Evolutionary conservation across 75 land plant genomes (phyloP).

Genomic region (Pinus albicaulis): DNA sequence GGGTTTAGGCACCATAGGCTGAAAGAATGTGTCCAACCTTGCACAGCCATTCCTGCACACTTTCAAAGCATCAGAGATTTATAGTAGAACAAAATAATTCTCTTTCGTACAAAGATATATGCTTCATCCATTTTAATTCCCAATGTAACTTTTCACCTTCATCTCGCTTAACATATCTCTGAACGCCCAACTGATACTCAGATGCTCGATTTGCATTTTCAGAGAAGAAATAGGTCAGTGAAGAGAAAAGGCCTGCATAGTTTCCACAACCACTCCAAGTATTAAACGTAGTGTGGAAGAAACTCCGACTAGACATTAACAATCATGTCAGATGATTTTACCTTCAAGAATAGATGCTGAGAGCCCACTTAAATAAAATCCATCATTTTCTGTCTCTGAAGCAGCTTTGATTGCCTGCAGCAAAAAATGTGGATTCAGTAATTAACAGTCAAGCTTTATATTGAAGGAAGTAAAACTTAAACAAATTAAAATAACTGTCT

Average conservation of each 20-base stretch:
- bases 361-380: constrained; percentile 67
- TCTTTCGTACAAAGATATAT: background rate
- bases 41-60: constrained; percentile 38
- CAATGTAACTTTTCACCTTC: constrained; percentile 32
- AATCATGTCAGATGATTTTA: constrained; percentile 9
- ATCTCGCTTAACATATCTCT: constrained; percentile 66
- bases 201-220: constrained; percentile 43
- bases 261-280: background rate
- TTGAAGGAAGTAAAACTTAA: background rate
- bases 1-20: constrained; percentile 95
- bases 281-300: background rate
- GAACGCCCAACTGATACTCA: constrained; percentile 81
- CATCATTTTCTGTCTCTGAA: constrained; percentile 63
- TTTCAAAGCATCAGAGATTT: constrained; percentile 2
- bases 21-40: constrained; percentile 49
- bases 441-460: constrained; percentile 6
- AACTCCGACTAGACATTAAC: background rate
- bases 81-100: background rate
- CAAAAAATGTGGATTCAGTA: constrained; percentile 1
- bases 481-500: background rate
- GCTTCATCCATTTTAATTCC: background rate
- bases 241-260: constrained; percentile 71
- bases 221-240: constrained; percentile 68
- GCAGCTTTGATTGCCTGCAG: constrained; percentile 78
- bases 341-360: constrained; percentile 67